Conservation (phyloP, 2,329 filamentous ascomycete species). For the Colletotrichum shisoi region DNA sequence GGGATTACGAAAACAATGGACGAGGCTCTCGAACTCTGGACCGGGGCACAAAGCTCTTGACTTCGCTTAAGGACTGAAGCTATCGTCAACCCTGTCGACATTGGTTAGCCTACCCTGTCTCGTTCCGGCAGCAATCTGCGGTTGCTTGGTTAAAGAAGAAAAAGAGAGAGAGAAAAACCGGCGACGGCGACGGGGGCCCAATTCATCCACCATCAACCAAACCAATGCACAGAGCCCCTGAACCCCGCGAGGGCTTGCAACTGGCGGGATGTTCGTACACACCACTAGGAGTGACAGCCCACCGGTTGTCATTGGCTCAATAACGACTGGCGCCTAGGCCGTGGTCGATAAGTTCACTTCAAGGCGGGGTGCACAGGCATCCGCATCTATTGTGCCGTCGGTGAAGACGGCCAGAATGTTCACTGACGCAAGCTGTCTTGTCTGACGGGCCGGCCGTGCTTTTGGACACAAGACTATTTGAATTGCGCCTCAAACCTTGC, state of each 20-base stretch:
- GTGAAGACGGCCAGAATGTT: slow-evolving; percentile 20
- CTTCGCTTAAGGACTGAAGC: slow-evolving; percentile 26
- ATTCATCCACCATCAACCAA: neutral
- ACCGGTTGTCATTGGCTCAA: slow-evolving; percentile 30
- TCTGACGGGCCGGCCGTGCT: neutral
- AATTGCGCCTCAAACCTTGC: slow-evolving; percentile 29
- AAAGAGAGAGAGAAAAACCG: slow-evolving; percentile 13
- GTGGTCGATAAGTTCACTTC: slow-evolving; percentile 27
- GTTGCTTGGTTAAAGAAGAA: slow-evolving; percentile 31
- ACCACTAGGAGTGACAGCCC: slow-evolving; percentile 25
- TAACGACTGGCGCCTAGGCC: slow-evolving; percentile 18
- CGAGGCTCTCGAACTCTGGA: slow-evolving; percentile 20
- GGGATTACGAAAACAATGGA: slow-evolving; percentile 11
- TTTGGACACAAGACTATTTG: neutral
- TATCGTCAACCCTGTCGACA: slow-evolving; percentile 37
- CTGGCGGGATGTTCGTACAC: slow-evolving; percentile 3
- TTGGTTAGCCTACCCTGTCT: slow-evolving; percentile 28
- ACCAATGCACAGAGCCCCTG: slow-evolving; percentile 26
- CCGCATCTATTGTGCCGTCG: slow-evolving; percentile 13
- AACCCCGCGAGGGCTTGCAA: slow-evolving; percentile 26
- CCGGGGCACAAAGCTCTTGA: slow-evolving; percentile 24
- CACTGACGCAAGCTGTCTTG: slow-evolving; percentile 19
- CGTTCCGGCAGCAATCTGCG: slow-evolving; percentile 26
- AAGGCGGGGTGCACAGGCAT: slow-evolving; percentile 31
- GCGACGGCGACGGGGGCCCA: slow-evolving; percentile 2